These are phyloP conservation scores for Hibiscus tridactylites DNA, from an alignment of 345 rosid genomes.

Conservation along the genomic window DNA sequence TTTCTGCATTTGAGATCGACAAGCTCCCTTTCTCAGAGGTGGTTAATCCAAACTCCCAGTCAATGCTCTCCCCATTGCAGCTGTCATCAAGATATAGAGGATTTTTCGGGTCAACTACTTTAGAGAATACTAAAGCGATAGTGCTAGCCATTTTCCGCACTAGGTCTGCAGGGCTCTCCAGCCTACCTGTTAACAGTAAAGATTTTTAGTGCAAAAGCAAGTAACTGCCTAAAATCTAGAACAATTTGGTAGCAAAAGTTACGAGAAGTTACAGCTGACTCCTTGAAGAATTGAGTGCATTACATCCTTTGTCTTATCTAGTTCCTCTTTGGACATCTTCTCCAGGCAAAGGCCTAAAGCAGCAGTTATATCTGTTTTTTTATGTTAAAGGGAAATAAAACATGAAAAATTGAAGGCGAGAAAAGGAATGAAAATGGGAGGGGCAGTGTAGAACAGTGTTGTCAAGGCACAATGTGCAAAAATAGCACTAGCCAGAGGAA, in stretches of 20 bases:
- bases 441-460: too few species aligned
- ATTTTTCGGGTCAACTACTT: slow-evolving; percentile 80
- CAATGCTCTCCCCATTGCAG: slow-evolving; percentile 52
- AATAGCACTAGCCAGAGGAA: too few species aligned
- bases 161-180: slow-evolving; percentile 71
- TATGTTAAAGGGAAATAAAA: slow-evolving; percentile 39
- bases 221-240: slow-evolving; percentile 14
- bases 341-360: slow-evolving; percentile 90
- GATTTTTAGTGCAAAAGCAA: slow-evolving; percentile 13
- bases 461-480: too few species aligned
- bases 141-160: slow-evolving; percentile 84
- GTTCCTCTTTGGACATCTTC: slow-evolving; percentile 75
- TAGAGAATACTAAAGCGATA: slow-evolving; percentile 78
- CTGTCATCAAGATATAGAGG: slow-evolving; percentile 85
- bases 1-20: slow-evolving; percentile 20
- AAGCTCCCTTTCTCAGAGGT: slow-evolving; percentile 24
- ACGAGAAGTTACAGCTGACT: slow-evolving; percentile 62
- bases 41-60: slow-evolving; percentile 78
- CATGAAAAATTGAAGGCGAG: slow-evolving; percentile 9
- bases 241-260: slow-evolving; percentile 16
- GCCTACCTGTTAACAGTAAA: slow-evolving; percentile 60
- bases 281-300: slow-evolving; percentile 92
- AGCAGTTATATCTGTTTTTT: slow-evolving; percentile 67
- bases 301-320: slow-evolving; percentile 58
- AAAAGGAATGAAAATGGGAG: background rate